phyloP scores from a whole-genome alignment of 2,329 filamentous ascomycete species.

The Microdochium trichocladiopsis region DNA sequence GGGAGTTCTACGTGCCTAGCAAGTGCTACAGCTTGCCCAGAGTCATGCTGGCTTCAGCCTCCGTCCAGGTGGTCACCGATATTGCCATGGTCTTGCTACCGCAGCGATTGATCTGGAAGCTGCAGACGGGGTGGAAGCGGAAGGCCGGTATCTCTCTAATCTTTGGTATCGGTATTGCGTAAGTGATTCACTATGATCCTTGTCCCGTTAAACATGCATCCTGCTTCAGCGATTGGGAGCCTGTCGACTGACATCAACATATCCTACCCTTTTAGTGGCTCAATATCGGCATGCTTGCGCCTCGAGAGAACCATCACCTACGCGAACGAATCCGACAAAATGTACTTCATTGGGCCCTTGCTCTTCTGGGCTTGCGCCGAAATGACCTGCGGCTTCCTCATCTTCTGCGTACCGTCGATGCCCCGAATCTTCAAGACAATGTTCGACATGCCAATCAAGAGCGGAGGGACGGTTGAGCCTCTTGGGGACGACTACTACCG shows the following conservation, averaged over 20 bases:
- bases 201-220: too few species aligned
- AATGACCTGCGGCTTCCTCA: slow-evolving; percentile 37
- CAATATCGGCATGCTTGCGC: slow-evolving; percentile 28
- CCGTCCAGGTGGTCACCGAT: slow-evolving; percentile 17
- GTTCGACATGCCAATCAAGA: neutral
- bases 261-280: slow-evolving; percentile 21
- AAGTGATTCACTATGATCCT: too few species aligned
- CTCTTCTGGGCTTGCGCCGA: slow-evolving; percentile 36
- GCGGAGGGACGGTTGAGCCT: neutral
- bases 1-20: slow-evolving; percentile 14
- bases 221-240: too few species aligned
- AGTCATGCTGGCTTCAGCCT: slow-evolving; percentile 11
- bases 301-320: slow-evolving; percentile 23
- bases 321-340: slow-evolving; percentile 18
- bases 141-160: slow-evolving; percentile 22
- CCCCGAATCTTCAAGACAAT: slow-evolving; percentile 26
- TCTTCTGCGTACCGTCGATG: slow-evolving; percentile 28
- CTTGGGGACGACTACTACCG: neutral
- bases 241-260: too few species aligned
- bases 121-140: slow-evolving; percentile 21
- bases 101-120: slow-evolving; percentile 19
- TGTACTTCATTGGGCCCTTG: slow-evolving; percentile 29
- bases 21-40: slow-evolving; percentile 11
- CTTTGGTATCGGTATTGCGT: slow-evolving; percentile 22
- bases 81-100: slow-evolving; percentile 20